Evolutionary conservation across 176 grass and related monocot species (phyloP).

Genomic region (Pontederia crassipes): DNA sequence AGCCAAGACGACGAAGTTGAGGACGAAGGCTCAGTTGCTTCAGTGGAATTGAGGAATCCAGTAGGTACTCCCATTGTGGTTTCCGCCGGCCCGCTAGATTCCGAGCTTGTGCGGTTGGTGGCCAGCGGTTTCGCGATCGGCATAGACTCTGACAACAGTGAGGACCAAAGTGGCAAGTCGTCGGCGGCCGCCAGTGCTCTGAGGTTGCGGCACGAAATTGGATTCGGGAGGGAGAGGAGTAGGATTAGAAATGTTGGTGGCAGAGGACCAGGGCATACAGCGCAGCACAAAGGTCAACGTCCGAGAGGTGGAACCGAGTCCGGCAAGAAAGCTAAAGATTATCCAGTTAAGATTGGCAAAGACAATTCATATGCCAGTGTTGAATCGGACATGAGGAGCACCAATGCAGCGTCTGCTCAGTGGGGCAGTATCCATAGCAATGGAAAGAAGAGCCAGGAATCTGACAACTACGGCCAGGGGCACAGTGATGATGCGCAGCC

Average conservation of each 20-base stretch:
- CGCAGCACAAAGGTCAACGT: not conserved
- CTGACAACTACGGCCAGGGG: slow-evolving; percentile 17
- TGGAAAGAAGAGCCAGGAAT: slow-evolving; percentile 24
- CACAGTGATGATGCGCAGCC: slow-evolving; percentile 30
- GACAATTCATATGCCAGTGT: slow-evolving; percentile 18
- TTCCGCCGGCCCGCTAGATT: slow-evolving; percentile 16
- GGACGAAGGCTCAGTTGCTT: slow-evolving; percentile 21
- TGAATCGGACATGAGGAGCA: slow-evolving; percentile 34
- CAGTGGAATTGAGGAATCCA: slow-evolving; percentile 4
- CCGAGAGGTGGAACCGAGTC: slow-evolving; percentile 2
- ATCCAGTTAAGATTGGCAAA: slow-evolving; percentile 1
- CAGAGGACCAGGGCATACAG: slow-evolving; percentile 24
- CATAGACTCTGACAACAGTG: slow-evolving; percentile 18
- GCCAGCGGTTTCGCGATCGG: slow-evolving; percentile 31
- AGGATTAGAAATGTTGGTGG: not conserved
- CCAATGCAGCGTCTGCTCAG: slow-evolving; percentile 21
- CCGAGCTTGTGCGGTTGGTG: slow-evolving; percentile 37
- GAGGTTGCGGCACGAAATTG: slow-evolving; percentile 3
- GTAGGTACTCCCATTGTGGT: not conserved
- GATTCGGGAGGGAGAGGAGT: slow-evolving; percentile 16
- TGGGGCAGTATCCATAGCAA: slow-evolving; percentile 19
- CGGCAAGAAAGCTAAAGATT: slow-evolving; percentile 10
- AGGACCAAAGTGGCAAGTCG: slow-evolving; percentile 19
- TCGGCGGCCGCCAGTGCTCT: slow-evolving; percentile 21
- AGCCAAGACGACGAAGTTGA: not conserved